These are phyloP conservation scores for Trametes sanguinea DNA, from an alignment of 768 basidiomycete genomes.

Conservation along the genomic window DNA sequence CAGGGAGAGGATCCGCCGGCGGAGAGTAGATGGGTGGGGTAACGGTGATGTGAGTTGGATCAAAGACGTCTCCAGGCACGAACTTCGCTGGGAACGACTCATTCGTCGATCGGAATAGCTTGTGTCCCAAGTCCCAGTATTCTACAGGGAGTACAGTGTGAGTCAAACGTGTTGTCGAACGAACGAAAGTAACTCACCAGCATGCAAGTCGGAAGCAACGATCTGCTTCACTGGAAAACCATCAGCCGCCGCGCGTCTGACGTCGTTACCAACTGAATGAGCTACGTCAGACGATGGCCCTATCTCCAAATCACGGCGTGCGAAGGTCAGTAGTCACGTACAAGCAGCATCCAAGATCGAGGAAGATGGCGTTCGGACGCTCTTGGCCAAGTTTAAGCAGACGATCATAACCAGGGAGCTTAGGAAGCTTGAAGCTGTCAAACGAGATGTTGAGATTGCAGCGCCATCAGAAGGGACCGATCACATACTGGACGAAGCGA, in stretches of 20 bases:
- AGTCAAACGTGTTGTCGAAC: background rate
- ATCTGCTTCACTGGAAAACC: constrained; percentile 43
- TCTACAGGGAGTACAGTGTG: constrained; percentile 33
- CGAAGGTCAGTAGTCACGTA: constrained; percentile 18
- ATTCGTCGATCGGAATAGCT: constrained; percentile 53
- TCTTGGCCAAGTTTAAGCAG: constrained; percentile 38
- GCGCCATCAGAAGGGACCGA: background rate
- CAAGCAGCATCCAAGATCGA: constrained; percentile 49
- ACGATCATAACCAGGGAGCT: constrained; percentile 23
- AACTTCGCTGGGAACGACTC: constrained; percentile 55
- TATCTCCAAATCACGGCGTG: background rate
- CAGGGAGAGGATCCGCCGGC: constrained; percentile 20
- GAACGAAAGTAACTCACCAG: constrained; percentile 27
- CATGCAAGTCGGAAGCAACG: constrained; percentile 38
- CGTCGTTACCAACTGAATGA: constrained; percentile 40
- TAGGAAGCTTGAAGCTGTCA: constrained; percentile 22
- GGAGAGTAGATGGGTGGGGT: constrained; percentile 27
- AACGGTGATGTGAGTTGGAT: constrained; percentile 42
- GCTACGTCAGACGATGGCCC: too few relatives aligned
- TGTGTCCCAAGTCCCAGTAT: constrained; percentile 62
- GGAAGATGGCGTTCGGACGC: constrained; percentile 37
- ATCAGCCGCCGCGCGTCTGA: constrained; percentile 40
- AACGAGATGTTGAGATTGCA: background rate
- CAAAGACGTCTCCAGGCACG: constrained; percentile 54
- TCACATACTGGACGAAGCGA: constrained; percentile 22